phyloP scores from a whole-genome alignment of 192 early-diverging fungal genomes.

The Dissophora ornata region DNA sequence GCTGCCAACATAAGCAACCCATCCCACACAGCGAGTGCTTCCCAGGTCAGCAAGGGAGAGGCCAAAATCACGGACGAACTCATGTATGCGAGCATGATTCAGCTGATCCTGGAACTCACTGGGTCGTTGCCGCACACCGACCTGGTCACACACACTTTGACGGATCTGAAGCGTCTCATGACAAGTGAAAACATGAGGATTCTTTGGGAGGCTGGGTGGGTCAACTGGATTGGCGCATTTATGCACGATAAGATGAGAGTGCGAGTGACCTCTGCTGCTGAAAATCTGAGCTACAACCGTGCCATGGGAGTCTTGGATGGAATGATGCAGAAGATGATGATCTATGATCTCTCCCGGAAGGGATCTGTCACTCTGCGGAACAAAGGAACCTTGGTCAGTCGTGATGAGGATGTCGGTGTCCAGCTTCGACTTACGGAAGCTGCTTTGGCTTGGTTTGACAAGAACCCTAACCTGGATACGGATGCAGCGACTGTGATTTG shows the following conservation, averaged over 20 bases:
- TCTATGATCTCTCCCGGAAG: constrained; percentile 54
- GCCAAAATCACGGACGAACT: constrained; percentile 55
- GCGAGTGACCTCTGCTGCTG: constrained; percentile 41
- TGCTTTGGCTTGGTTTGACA: constrained; percentile 54
- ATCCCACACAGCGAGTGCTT: background rate
- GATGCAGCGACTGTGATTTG: constrained; percentile 48
- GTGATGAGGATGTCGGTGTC: constrained; percentile 44
- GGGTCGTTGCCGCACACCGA: constrained; percentile 46
- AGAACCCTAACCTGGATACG: constrained; percentile 55
- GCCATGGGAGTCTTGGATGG: constrained; percentile 51
- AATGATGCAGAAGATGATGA: constrained; percentile 60
- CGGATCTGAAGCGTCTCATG: constrained; percentile 55
- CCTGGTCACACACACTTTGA: constrained; percentile 50
- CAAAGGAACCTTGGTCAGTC: constrained; percentile 40
- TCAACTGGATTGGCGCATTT: constrained; percentile 51
- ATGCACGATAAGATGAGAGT: constrained; percentile 41
- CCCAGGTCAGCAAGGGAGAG: constrained; percentile 15
- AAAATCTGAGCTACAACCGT: constrained; percentile 44
- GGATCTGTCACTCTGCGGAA: constrained; percentile 40
- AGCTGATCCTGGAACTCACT: constrained; percentile 49
- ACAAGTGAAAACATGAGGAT: constrained; percentile 55
- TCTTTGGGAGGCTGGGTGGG: constrained; percentile 55
- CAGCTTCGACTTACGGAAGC: constrained; percentile 53
- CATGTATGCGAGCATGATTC: constrained; percentile 50
- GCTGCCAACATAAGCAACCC: background rate